A percentile compares a stretch with the other conserved stretches of the same genome.
Evolutionary conservation across 2,329 filamentous ascomycete species (phyloP).

Genomic region (Raffaelea arxii): DNA sequence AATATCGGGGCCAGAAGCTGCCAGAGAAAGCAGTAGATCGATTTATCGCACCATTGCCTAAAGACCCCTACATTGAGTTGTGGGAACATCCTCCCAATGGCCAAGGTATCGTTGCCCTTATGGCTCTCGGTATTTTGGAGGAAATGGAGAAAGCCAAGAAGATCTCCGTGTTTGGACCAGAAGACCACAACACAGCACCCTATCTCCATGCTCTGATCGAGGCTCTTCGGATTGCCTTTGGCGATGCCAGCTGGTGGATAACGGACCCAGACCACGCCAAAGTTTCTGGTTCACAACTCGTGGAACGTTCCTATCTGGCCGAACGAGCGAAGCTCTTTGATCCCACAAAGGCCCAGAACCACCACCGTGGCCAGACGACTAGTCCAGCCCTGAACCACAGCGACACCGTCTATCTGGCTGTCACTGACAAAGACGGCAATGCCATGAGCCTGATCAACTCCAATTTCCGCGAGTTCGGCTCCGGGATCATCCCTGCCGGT

Average conservation of each 20-base stretch:
- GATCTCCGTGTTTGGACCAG: slow-evolving; percentile 58
- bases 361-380: neutral
- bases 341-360: neutral
- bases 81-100: slow-evolving; percentile 98
- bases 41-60: too few relatives aligned
- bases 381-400: slow-evolving; percentile 25
- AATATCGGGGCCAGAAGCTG: neutral
- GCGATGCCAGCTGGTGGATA: slow-evolving; percentile 84
- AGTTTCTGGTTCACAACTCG: slow-evolving; percentile 60
- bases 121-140: slow-evolving; percentile 87
- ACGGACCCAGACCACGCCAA: slow-evolving; percentile 66
- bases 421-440: slow-evolving; percentile 72
- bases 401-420: slow-evolving; percentile 90
- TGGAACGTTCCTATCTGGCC: slow-evolving; percentile 66
- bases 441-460: slow-evolving; percentile 93
- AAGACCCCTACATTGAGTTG: neutral
- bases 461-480: slow-evolving; percentile 81
- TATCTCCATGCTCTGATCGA: slow-evolving; percentile 87
- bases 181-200: slow-evolving; percentile 69
- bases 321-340: slow-evolving; percentile 39
- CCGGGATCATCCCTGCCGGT: slow-evolving; percentile 70
- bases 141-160: slow-evolving; percentile 67
- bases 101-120: slow-evolving; percentile 88
- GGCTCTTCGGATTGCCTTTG: slow-evolving; percentile 77
- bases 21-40: neutral